Base-by-base conservation (phyloP, 257 asterid genomes). In the Nicotiana attenuata region DNA sequence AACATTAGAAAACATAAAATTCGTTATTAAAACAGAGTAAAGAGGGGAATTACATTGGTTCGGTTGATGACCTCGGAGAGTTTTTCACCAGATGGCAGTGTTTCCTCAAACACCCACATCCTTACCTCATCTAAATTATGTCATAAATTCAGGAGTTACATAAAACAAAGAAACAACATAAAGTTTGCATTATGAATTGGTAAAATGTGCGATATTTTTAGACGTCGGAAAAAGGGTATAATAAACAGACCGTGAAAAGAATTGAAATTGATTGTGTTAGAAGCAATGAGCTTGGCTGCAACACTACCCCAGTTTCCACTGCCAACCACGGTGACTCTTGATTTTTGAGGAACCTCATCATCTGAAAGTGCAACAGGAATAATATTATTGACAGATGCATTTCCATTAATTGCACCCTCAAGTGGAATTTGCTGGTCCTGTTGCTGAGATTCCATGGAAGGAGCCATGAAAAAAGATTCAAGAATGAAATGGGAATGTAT, bases 281-380 rank as follows among this genome's bases (percentile, higher is more conserved):
- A 90, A 11, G 97, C 98, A 85, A 92, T 92, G 89, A 94, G 98
- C 86, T 91, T 94, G 82, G 97, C 88, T 16, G 98, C 97, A 52
- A 94, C 98, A 88, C 97, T 92, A 3, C 97, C 98, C 98, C 98
- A 94, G 78, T 94, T 94, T 65, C 98, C 98, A 57, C 97, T 92
- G 53, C 97, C 98, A 41, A 94, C 94, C 52, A 94, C 92, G 45
- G 98, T 88, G 85, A 94, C 97, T 84, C 86, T 90, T 1, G 91
- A 92, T 85, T 85, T 91, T 29, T 19, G 38, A 38, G 85, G 50
- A 77, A 85, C 19, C 69, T 77, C 83, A 45, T 75, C 76, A 14
- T 17, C 77, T 10, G 3, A 79, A 41, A n/a, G n/a, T 38, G 24
- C 80, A 65, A 77, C 47, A 77, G 31, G 56, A n/a, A 63, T 68